Evolutionary conservation across 23 red algal species (phyloP).

Genomic region (Gracilaria caudata): DNA sequence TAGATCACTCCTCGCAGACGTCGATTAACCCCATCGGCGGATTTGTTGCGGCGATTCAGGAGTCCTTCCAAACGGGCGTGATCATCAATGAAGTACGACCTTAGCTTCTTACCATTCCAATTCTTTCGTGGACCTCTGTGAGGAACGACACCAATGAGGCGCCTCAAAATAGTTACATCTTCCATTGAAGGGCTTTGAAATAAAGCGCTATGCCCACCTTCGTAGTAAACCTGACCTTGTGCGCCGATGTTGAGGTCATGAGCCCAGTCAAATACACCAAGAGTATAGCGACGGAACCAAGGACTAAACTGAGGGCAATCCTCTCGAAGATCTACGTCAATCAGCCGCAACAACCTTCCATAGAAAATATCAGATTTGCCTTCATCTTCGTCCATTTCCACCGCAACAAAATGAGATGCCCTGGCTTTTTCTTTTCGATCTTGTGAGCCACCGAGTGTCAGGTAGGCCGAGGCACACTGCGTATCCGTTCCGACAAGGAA

Average conservation of each 20-base stretch:
- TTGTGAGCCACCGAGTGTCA: neutral
- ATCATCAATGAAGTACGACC: neutral
- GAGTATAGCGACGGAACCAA: neutral
- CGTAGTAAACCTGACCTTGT: neutral
- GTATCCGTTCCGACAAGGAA: neutral
- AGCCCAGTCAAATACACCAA: slow-evolving; percentile 9
- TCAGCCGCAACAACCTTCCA: neutral
- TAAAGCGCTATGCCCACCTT: neutral
- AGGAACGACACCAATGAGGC: neutral
- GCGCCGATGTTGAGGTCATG: neutral
- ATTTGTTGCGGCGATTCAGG: neutral
- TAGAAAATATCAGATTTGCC: neutral
- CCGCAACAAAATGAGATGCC: neutral
- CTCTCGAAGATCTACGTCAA: neutral
- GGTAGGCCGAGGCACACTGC: neutral
- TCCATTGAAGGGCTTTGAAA: neutral
- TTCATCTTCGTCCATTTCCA: neutral
- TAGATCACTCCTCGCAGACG: neutral
- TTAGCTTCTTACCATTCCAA: neutral
- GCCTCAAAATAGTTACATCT: neutral
- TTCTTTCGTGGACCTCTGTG: neutral
- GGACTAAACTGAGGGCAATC: neutral
- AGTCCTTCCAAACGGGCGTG: neutral
- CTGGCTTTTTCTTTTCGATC: neutral
- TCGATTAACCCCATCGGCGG: neutral